Base-by-base conservation (phyloP, 129 eudicot species). In the Sambucus nigra region DNA sequence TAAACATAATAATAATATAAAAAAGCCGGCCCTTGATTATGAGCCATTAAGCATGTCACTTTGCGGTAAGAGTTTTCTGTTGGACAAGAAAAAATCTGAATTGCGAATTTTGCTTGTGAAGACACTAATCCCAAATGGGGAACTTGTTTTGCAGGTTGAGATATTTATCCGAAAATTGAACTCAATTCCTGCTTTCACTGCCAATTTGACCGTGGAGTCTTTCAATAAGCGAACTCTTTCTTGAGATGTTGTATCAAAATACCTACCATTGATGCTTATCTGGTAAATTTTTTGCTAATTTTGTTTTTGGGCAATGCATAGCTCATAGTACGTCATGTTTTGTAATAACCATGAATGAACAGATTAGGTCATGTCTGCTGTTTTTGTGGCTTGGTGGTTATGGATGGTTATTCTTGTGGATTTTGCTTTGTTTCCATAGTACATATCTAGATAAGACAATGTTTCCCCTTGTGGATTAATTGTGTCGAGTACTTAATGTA, bases 131-230 rank as follows among this genome's bases (percentile, higher is more conserved):
- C 5, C 12, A 28, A 27, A 47, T 7, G 39, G 25, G 56, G 46
- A 41, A 15, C 4, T 19, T 16, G 24, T 52, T 57, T 73, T 70
- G 29, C 76, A 89, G 94, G 88, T 89, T 42, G 97, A 81, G 59
- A 79, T 89, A 62, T 84, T 81, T 59, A 61, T 89, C 44, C 58
- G 83, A 50, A 84, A 85, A 75, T 41, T 89, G 78, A 89, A 85
- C 62, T 89, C 95, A 0, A 74, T 89, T 64, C 98, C 95, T 5
- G 98, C 98, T 57, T 89, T 85, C 68, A 85, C 98, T 18, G 94
- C 98, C 60, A 89, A 89, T 64, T 74, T 89, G 71, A 89, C 98
- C 3, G 81, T 89, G 5, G 98, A 89, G 62, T 89, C 98, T 59
- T 89, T 89, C 71, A 89, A 85, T 60, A 84, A 77, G 80, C 77